Conservation (phyloP, 805 yeast genomes). For the Barnettozyma sp. region DNA sequence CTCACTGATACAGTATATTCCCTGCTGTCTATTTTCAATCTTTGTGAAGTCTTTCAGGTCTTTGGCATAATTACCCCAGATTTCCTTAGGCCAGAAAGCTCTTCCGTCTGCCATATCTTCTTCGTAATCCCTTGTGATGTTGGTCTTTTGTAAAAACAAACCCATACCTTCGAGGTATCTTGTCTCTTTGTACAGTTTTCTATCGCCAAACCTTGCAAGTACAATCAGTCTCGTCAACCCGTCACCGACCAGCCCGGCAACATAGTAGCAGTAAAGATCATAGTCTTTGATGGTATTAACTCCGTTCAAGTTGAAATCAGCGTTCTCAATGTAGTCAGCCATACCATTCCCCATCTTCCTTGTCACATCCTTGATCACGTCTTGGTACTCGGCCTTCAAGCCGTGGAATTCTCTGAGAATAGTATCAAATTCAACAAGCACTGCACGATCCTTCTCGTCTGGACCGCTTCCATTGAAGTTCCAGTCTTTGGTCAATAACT, state of each 20-base stretch:
- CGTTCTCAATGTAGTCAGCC: conserved; percentile 86
- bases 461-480: conserved; percentile 69
- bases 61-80: conserved; percentile 79
- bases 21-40: conserved; percentile 43
- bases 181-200: conserved; percentile 45
- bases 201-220: conserved; percentile 62
- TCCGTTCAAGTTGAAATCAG: conserved; percentile 72
- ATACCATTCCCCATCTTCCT: conserved; percentile 92
- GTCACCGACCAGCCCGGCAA: conserved; percentile 96
- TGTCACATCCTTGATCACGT: conserved; percentile 70
- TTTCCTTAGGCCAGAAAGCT: conserved; percentile 92
- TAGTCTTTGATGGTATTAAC: conserved; percentile 73
- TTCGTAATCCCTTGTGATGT: conserved; percentile 89
- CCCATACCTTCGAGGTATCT: conserved; percentile 83
- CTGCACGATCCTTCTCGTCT: conserved; percentile 74
- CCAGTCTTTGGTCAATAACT: conserved; percentile 66
- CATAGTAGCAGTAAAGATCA: conserved; percentile 91
- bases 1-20: conserved; percentile 72
- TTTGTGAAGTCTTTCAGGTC: conserved; percentile 52
- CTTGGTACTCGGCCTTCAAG: conserved; percentile 70
- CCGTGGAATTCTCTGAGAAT: conserved; percentile 66
- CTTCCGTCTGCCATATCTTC: conserved; percentile 91
- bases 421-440: conserved; percentile 69
- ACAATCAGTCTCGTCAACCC: conserved; percentile 83
- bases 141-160: conserved; percentile 87